phyloP scores from a whole-genome alignment of 139 green algal species.

The Asterochloris sp. region DNA sequence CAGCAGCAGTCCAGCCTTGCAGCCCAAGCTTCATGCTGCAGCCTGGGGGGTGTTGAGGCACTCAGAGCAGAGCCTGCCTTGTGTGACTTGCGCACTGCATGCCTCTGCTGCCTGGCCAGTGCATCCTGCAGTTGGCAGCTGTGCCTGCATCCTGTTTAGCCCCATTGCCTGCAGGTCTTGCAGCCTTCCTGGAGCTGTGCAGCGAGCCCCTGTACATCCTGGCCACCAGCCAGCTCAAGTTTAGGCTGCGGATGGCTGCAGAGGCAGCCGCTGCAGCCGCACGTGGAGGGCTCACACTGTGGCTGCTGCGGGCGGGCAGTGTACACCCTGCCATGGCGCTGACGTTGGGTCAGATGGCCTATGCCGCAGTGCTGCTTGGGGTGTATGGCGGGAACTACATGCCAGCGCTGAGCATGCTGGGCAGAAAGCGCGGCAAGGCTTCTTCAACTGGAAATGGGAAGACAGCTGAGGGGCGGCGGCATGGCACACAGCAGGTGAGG shows the following conservation, averaged over 20 bases:
- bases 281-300: conserved; percentile 47
- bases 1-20: too few relatives aligned
- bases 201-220: conserved; percentile 78
- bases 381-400: conserved; percentile 35
- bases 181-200: conserved; percentile 62
- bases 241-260: conserved; percentile 54
- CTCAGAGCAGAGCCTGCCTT: too few relatives aligned
- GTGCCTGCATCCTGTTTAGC: neutral
- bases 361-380: conserved; percentile 32
- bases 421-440: too few relatives aligned
- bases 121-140: too few relatives aligned
- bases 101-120: too few relatives aligned
- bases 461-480: too few relatives aligned
- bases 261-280: conserved; percentile 53
- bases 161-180: conserved; percentile 37
- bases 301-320: conserved; percentile 34
- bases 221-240: conserved; percentile 50
- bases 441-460: too few relatives aligned
- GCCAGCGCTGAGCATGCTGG: neutral
- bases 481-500: too few relatives aligned
- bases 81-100: too few relatives aligned
- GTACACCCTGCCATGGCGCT: conserved; percentile 47
- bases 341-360: conserved; percentile 33
- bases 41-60: too few relatives aligned
- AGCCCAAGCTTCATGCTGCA: too few relatives aligned